Conservation (phyloP, 352 stramenopile genomes). For the Phytopythium helicoides region DNA sequence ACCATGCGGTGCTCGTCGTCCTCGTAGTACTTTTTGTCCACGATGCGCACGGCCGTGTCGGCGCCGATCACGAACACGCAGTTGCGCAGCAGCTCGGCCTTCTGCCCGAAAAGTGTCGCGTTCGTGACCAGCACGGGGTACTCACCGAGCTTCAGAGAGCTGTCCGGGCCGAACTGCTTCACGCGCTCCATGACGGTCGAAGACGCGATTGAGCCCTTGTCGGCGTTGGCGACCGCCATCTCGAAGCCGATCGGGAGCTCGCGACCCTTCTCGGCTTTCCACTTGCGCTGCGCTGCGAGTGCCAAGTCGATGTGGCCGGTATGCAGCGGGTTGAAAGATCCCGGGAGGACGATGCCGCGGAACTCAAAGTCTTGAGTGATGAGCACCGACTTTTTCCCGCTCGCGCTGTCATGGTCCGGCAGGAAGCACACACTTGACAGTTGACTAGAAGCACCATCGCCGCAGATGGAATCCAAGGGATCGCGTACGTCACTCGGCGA, state of each 20-base stretch:
- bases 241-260: conserved; percentile 65
- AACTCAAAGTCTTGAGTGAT: conserved; percentile 42
- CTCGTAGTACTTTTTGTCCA: conserved; percentile 91
- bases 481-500: conserved; percentile 14
- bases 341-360: conserved; percentile 60
- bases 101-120: conserved; percentile 75
- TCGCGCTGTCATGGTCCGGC: conserved; percentile 7
- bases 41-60: conserved; percentile 84
- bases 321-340: conserved; percentile 86
- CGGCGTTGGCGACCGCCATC: conserved; percentile 70
- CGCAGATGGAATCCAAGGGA: conserved; percentile 29
- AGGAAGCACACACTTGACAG: conserved; percentile 55
- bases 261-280: conserved; percentile 24
- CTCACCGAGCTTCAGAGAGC: conserved; percentile 12
- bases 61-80: conserved; percentile 88
- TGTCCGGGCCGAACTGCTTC: conserved; percentile 38
- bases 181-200: conserved; percentile 42
- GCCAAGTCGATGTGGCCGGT: conserved; percentile 66
- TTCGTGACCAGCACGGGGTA: conserved; percentile 82
- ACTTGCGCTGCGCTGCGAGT: conserved; percentile 35
- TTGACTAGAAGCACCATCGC: conserved; percentile 7
- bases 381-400: conserved; percentile 1
- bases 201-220: conserved; percentile 65
- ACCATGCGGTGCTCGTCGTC: conserved; percentile 75
- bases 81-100: conserved; percentile 68